phyloP scores from a whole-genome alignment of 1,284 basidiomycete species.

The Ustilago curta region DNA sequence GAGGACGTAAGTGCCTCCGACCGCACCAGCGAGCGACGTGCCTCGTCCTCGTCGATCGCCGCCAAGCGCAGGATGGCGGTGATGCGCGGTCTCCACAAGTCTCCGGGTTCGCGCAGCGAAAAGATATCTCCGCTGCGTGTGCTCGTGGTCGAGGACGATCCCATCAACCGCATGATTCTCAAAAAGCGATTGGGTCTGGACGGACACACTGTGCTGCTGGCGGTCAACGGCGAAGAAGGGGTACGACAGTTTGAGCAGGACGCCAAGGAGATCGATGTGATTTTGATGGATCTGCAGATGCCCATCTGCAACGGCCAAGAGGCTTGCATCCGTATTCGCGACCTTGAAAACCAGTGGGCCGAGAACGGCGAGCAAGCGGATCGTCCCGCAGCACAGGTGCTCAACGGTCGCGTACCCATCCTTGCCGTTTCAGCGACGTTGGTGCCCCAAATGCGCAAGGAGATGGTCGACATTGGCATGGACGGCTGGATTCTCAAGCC shows the following conservation, averaged over 20 bases:
- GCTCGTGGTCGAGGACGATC: slow-evolving; percentile 73
- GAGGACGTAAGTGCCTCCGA: slow-evolving; percentile 13
- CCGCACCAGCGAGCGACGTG: slow-evolving; percentile 20
- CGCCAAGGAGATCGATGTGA: slow-evolving; percentile 76
- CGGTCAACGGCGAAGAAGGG: slow-evolving; percentile 82
- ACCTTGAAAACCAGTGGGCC: slow-evolving; percentile 40
- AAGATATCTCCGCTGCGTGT: slow-evolving; percentile 54
- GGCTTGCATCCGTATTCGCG: slow-evolving; percentile 76
- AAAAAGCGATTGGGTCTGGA: slow-evolving; percentile 78
- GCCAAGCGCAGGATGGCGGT: slow-evolving; percentile 38
- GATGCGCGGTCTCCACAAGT: slow-evolving; percentile 44
- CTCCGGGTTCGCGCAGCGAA: slow-evolving; percentile 16
- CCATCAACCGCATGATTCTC: slow-evolving; percentile 81
- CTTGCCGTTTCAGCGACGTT: slow-evolving; percentile 86
- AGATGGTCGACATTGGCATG: slow-evolving; percentile 76
- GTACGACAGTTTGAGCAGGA: slow-evolving; percentile 76
- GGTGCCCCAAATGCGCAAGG: slow-evolving; percentile 75
- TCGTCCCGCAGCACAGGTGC: slow-evolving; percentile 69
- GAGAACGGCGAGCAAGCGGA: slow-evolving; percentile 32
- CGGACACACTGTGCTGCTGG: slow-evolving; percentile 78
- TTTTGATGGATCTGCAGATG: slow-evolving; percentile 90
- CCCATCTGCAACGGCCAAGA: slow-evolving; percentile 83
- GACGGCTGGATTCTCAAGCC: slow-evolving; percentile 91
- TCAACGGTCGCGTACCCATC: slow-evolving; percentile 81
- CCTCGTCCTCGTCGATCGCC: slow-evolving; percentile 31